A percentile compares a stretch with the other conserved stretches of the same genome.
These are phyloP conservation scores for Suillus ampliporus DNA, from an alignment of 768 basidiomycete species.

Conservation along the genomic window DNA sequence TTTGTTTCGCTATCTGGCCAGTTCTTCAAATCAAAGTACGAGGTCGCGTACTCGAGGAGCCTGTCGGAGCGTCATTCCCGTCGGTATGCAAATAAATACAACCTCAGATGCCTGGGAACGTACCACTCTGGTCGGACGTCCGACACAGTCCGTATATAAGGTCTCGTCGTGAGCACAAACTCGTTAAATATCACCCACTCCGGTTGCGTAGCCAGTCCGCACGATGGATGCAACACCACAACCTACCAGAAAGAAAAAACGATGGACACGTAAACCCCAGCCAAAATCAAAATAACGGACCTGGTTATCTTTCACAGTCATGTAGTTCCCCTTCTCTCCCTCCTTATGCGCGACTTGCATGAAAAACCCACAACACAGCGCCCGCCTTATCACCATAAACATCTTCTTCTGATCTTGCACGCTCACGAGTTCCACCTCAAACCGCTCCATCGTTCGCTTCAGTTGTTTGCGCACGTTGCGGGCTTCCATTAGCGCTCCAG, in stretches of 20 bases:
- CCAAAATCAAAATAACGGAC: constrained; percentile 49
- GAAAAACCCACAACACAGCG: constrained; percentile 92
- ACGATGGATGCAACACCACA: constrained; percentile 69
- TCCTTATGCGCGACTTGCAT: constrained; percentile 98
- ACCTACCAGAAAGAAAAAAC: constrained; percentile 11
- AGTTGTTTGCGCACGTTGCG: constrained; percentile 93
- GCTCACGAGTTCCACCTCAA: constrained; percentile 77
- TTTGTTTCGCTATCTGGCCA: constrained; percentile 80
- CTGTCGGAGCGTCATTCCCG: constrained; percentile 31
- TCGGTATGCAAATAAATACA: constrained; percentile 12
- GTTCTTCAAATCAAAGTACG: constrained; percentile 70
- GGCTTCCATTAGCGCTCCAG: constrained; percentile 83
- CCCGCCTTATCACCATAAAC: constrained; percentile 77
- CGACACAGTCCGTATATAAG: constrained; percentile 76
- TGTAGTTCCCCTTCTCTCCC: constrained; percentile 85
- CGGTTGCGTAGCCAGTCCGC: constrained; percentile 84
- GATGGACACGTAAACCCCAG: not conserved
- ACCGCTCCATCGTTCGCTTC: constrained; percentile 75
- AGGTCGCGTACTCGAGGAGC: constrained; percentile 64
- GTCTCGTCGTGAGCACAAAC: constrained; percentile 89
- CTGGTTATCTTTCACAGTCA: constrained; percentile 96
- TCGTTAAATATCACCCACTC: constrained; percentile 73
- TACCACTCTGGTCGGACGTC: constrained; percentile 90
- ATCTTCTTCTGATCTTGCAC: constrained; percentile 72
- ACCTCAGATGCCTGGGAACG: constrained; percentile 24